phyloP scores from a whole-genome alignment of 129 eudicot species.

The Scalesia atractyloides region DNA sequence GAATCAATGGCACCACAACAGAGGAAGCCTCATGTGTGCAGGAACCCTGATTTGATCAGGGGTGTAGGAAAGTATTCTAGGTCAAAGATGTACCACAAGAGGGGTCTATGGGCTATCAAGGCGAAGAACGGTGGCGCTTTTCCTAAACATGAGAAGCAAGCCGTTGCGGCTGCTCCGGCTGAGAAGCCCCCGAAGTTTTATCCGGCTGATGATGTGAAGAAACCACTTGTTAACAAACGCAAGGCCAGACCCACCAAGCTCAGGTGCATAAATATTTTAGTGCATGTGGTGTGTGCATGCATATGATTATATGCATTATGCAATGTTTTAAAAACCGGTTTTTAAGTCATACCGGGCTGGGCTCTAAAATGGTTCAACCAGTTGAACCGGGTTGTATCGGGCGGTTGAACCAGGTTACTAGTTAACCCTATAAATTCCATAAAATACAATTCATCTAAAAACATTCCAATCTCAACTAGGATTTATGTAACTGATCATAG shows the following conservation, averaged over 20 bases:
- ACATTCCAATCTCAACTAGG: too few species aligned
- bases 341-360: too few species aligned
- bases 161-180: slow-evolving; percentile 31
- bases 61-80: slow-evolving; percentile 50
- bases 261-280: slow-evolving; percentile 30
- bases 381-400: too few species aligned
- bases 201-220: slow-evolving; percentile 72
- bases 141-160: slow-evolving; percentile 42
- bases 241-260: slow-evolving; percentile 68
- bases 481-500: too few species aligned
- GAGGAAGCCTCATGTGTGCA: slow-evolving; percentile 26
- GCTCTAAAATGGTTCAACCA: too few species aligned
- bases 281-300: too few species aligned
- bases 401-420: too few species aligned
- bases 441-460: too few species aligned
- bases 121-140: slow-evolving; percentile 57
- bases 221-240: slow-evolving; percentile 63
- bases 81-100: slow-evolving; percentile 57
- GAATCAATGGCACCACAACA: slow-evolving; percentile 41
- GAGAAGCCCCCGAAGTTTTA: slow-evolving; percentile 56
- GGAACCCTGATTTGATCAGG: slow-evolving; percentile 56
- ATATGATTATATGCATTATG: too few species aligned
- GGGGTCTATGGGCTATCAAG: slow-evolving; percentile 62
- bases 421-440: too few species aligned
- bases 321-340: too few species aligned